Percentiles rank a stretch among this genome's conserved stretches.
These are phyloP conservation scores for Aureobasidium sp. DNA, from an alignment of 2,329 filamentous ascomycete species.

Conservation along the genomic window DNA sequence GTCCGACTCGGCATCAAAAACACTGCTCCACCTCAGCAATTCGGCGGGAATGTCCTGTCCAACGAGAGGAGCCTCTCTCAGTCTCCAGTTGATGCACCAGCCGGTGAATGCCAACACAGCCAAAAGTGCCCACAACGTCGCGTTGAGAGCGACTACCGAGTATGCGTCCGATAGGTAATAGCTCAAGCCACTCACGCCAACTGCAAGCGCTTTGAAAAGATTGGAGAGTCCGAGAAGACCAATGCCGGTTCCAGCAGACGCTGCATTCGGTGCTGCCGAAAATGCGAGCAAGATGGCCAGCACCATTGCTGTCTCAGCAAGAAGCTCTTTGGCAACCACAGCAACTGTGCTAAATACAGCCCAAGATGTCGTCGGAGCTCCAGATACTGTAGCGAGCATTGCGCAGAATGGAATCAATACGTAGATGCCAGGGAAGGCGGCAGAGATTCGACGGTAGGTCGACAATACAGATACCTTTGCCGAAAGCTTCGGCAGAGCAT, in stretches of 20 bases:
- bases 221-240: constrained; percentile 43
- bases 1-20: constrained; percentile 38
- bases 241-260: constrained; percentile 40
- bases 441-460: constrained; percentile 36
- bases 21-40: constrained; percentile 40
- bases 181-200: constrained; percentile 39
- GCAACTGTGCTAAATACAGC: constrained; percentile 30
- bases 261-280: constrained; percentile 42
- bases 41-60: constrained; percentile 37
- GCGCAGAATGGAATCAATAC: constrained; percentile 35
- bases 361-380: neutral
- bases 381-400: constrained; percentile 25
- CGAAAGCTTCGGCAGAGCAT: constrained; percentile 32
- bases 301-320: constrained; percentile 37
- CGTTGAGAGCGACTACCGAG: constrained; percentile 38
- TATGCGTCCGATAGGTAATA: constrained; percentile 40
- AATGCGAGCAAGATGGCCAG: constrained; percentile 41
- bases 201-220: constrained; percentile 42
- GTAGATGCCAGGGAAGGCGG: constrained; percentile 36
- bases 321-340: constrained; percentile 36
- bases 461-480: constrained; percentile 36
- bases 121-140: constrained; percentile 39
- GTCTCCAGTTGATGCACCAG: constrained; percentile 38
- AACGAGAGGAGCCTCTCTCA: constrained; percentile 39
- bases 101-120: constrained; percentile 35